Base-by-base conservation (phyloP, 2,329 filamentous ascomycete genomes). In the Zasmidium angulare region DNA sequence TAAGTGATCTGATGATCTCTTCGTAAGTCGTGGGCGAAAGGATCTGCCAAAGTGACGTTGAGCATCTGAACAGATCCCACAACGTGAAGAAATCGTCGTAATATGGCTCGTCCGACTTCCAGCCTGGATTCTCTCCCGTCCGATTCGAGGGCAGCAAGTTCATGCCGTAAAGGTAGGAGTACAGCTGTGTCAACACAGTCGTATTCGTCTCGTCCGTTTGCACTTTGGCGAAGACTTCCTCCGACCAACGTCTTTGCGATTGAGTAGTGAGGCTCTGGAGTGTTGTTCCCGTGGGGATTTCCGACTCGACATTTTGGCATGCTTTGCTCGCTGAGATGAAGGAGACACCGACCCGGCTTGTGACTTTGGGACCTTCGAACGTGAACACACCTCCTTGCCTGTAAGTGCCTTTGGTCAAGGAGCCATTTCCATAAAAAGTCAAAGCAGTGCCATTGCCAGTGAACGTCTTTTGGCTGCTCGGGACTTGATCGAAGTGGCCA, bases 21-120 rank as follows among this genome's bases (percentile, higher is more conserved):
- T 87, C 85, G 67, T 89, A 86, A 20, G 50, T 26, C 2, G 82
- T 71, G 0, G 88, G 87, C 55, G 88, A 82, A 1, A 90, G 71
- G 21, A 90, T 77, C 24, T 89, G 87, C 64, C 87, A 79, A 0
- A 90, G 77, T 0, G 86, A 72, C 0, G 84, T 89, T 1, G 83
- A 82, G 69, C 85, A 89, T 22, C 87, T 84, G 70, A 89, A 86
- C 66, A 79, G 68, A 62, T 79, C 75, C 87, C 88, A 90, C 20
- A 88, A 81, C 0, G 87, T 89, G 68, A 89, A 89, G n/a, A 87
- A 83, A 60, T 90, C 87, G 58, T 88, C 84, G 65, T 88, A 90
- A 68, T 89, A 89, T 1, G 88, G 88, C 71, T 90, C 87, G 0
- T 68, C 65, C 1, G 84, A 86, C 0, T 74, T 69, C 87, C 87